Evolutionary conservation across 1,284 basidiomycete species (phyloP), one percentile per base, ranked within the genome.

Genomic region (Ganoderma sp.): DNA sequence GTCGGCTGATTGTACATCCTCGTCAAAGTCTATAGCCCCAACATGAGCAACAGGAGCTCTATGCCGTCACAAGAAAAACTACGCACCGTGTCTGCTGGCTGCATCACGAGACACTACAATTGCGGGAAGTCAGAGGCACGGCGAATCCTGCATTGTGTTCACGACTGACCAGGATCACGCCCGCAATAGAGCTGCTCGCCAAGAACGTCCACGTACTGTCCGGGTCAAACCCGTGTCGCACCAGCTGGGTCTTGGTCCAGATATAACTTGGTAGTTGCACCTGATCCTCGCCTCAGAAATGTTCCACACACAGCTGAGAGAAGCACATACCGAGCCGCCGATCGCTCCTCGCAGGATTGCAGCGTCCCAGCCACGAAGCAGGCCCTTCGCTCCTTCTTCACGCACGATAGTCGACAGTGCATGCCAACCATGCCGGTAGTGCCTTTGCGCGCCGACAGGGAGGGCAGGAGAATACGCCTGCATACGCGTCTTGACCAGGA

Each of bases 401-500:
- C 84, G 82, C 73, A 92, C 89, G 73, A 98, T 96, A 2, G 88
- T 93, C 0, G 83, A 76, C 14, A 98, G 79, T 0, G 95, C 97
- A 75, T 96, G 84, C 61, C 90, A 86, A 0, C 92, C 91, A 74
- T 82, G 48, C 60, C 28, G 90, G 83, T 98, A 98, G 76, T 93
- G 79, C 79, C 96, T 94, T 75, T 97, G 95, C 15, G 95, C 87
- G 66, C 95, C 96, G 67, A 97, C 52, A 19, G 96, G 95, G 25
- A 97, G 84, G 42, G 88, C 87, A n/a, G 95, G 94, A 2, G 95
- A 96, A 81, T 94, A 96, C 39, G 95, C 95, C 83, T 98, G 97
- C 90, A 99, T 97, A 59, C 97, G 89, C 2, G 97, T 97, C 83
- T 99, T 99, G 78, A 99, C 90, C 61, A 99, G 84, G 83, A 98